Conservation (phyloP, 2,329 filamentous ascomycete species). For the Dactylella cylindrospora region DNA sequence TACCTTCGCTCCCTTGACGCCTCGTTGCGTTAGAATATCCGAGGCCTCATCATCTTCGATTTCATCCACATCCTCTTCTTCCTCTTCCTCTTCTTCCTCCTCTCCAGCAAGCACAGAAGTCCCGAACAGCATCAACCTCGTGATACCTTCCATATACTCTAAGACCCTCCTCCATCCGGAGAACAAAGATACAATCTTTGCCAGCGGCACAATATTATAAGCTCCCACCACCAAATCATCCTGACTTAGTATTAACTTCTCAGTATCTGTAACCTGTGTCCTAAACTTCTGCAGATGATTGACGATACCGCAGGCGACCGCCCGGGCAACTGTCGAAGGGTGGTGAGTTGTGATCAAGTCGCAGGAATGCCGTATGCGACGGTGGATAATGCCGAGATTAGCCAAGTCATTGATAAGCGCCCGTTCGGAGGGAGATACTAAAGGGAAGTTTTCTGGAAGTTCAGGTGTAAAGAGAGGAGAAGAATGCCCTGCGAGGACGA, state of each 20-base stretch:
- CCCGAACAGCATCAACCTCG: conserved; percentile 66
- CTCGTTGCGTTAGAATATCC: conserved; percentile 47
- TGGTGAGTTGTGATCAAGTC: conserved; percentile 69
- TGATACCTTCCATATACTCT: conserved; percentile 79
- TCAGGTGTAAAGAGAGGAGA: conserved; percentile 75
- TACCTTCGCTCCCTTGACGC: conserved; percentile 68
- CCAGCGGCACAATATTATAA: conserved; percentile 89
- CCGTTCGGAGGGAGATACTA: conserved; percentile 57
- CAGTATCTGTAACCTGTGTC: conserved; percentile 78
- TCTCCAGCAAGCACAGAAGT: conserved; percentile 35
- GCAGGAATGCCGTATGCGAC: conserved; percentile 68
- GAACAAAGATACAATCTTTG: conserved; percentile 79
- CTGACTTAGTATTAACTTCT: conserved; percentile 71
- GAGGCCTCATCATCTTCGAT: conserved; percentile 37
- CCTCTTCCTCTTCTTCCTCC: conserved; percentile 46
- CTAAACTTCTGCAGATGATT: conserved; percentile 79
- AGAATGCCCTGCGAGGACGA: conserved; percentile 90
- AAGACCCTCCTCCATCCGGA: conserved; percentile 80
- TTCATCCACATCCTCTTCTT: conserved; percentile 30
- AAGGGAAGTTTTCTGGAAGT: conserved; percentile 55
- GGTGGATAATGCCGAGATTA: conserved; percentile 75
- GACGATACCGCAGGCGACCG: conserved; percentile 77
- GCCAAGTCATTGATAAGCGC: conserved; percentile 76
- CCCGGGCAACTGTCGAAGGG: conserved; percentile 79
- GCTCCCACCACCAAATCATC: conserved; percentile 82